Evolutionary conservation across 2,329 filamentous ascomycete species (phyloP).

Genomic region (Cercospora berteroae): DNA sequence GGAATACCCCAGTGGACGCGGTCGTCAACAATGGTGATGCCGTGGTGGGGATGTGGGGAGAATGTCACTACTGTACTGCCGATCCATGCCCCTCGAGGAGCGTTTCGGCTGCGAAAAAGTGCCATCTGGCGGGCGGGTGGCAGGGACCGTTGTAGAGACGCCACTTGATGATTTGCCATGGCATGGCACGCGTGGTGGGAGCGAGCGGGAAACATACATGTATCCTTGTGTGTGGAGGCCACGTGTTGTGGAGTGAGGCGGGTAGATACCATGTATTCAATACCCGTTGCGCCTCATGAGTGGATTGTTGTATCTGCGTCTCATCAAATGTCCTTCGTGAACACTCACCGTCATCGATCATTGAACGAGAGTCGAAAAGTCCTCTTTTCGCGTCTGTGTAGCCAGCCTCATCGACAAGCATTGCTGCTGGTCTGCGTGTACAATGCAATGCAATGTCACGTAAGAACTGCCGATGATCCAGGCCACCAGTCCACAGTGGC

Average conservation of each 20-base stretch:
- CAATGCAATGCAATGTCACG: neutral
- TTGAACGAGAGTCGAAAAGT: too few relatives aligned
- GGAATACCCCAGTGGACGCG: neutral
- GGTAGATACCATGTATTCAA: slow-evolving; percentile 23
- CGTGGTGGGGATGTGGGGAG: neutral
- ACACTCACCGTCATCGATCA: too few relatives aligned
- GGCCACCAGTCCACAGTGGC: neutral
- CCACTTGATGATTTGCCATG: neutral
- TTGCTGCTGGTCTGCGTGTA: neutral
- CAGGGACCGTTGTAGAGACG: too few relatives aligned
- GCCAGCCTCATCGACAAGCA: neutral
- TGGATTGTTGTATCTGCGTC: too few relatives aligned
- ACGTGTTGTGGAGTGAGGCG: neutral
- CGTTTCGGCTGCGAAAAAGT: neutral
- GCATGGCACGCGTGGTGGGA: neutral
- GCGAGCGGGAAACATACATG: neutral
- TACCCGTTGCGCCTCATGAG: neutral
- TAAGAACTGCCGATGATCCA: neutral
- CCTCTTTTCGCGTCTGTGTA: neutral
- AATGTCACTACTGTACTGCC: neutral
- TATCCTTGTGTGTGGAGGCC: neutral
- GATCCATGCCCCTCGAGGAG: neutral
- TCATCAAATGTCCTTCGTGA: too few relatives aligned
- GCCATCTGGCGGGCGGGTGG: too few relatives aligned
- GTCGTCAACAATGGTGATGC: neutral